Evolutionary conservation across 2,329 filamentous ascomycete genomes (phyloP), one percentile per base, ranked within the genome.

Genomic region (Aspergillus hiratsukae): DNA sequence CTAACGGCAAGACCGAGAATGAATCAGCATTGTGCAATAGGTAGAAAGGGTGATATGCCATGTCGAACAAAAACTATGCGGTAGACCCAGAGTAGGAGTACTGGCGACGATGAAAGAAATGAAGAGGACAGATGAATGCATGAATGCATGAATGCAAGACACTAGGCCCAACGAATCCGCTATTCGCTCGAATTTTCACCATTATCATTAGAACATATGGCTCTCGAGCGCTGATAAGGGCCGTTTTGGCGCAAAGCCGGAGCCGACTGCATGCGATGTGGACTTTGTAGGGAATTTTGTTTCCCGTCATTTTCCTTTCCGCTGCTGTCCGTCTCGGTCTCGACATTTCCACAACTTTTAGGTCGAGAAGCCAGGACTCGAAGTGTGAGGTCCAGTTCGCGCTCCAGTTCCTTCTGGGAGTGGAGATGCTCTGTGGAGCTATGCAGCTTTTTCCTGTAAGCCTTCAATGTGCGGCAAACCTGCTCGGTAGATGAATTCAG

Each of bases 361-460:
- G 60, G 61, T 25, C 71, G 72, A 35, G 69, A 64, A 27, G 60
- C 61, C 3, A 77, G 58, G 11, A 66, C 67, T 1, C 69, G 72
- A 19, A 75, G 65, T 0, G 75, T 76, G 19, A 76, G 68, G 19
- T 77, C 77, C 11, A 87, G 73, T 65, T 87, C 84, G 23, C 77
- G 75, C 61, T 86, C 82, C 1, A 87, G 72, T 53, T 85, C 83
- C 51, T 76, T 76, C 1, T 80, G 74, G 1, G 77, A 71, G 43
- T 82, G 77, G 27, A 84, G 69, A 10, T 69, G 71, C 23, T 83
- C 80, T 1, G 69, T 75, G 28, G 76, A 77, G 5, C 75, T 75
- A 19, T 77, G 75, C 2, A 86, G 75, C 57, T 83, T 83, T 66
- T 84, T 85, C 19, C 83, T 76, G 63, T 85, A 87, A 0, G 80